These are phyloP conservation scores for Flaveria brownii DNA, from an alignment of 129 eudicot genomes.

Conservation along the genomic window DNA sequence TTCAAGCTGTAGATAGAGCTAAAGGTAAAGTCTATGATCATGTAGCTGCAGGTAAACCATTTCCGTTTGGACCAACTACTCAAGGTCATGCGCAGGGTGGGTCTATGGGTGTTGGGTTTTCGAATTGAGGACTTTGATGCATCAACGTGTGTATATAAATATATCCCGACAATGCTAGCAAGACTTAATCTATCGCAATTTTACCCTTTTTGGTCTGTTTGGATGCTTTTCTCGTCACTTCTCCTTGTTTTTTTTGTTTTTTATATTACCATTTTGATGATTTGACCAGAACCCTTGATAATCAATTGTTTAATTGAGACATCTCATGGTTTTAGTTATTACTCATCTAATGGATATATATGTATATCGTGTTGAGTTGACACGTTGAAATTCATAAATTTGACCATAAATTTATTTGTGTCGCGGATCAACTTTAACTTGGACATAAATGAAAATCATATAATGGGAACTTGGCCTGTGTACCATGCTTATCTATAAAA, in stretches of 20 bases:
- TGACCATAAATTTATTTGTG: no score
- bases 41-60: constrained; percentile 25
- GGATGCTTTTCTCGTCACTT: not conserved
- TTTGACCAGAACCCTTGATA: not conserved
- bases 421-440: no score
- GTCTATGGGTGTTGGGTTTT: constrained; percentile 27
- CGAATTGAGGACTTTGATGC: constrained; percentile 23
- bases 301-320: not conserved
- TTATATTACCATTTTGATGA: not conserved
- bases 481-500: no score
- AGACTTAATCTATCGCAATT: not conserved
- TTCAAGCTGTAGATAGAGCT: constrained; percentile 48
- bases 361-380: no score
- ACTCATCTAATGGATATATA: not conserved
- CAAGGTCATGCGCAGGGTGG: not conserved
- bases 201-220: not conserved
- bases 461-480: no score
- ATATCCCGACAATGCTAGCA: not conserved
- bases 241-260: not conserved
- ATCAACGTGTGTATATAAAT: not conserved
- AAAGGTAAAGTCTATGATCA: constrained; percentile 30
- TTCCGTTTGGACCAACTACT: constrained; percentile 29
- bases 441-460: no score
- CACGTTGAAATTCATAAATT: no score
- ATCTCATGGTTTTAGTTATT: not conserved